Evolutionary conservation across 192 early-diverging fungal genomes (phyloP), one percentile per base, ranked within the genome.

Genomic region (Lunasporangiospora selenospora): DNA sequence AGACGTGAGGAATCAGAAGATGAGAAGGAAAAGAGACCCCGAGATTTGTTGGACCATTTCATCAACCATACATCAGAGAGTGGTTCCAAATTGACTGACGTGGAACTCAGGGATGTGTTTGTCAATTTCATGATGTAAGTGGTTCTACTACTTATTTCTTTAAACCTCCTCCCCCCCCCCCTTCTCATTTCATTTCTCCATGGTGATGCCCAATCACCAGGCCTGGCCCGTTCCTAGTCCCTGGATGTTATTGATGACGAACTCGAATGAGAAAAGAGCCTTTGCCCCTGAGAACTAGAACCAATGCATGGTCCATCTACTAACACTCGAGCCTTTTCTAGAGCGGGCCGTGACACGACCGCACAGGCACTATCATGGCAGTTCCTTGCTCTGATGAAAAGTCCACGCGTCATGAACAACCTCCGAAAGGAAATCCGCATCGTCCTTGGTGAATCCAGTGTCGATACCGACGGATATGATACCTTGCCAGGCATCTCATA

Each of bases 41-140:
- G 30, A 36, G 78, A 81, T 58, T 33, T 85, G 23, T 44, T 83
- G 49, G 53, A 75, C 27, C 59, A 81, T 40, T 83, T 85, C 42
- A 70, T 85, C 38, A 46, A 73, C 13, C 55, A 65, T 44, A 54
- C 49, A 24, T 30, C 59, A 9, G 80, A 82, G 11, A 63, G 78
- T 52, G 83, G 81, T 12, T 26, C 52, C 18, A 47, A 15, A 16
- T 42, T 80, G 16, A 71, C 62, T 7, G 75, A 81, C 54, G 44
- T 57, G 45, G 77, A 82, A 26, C 73, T 85, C 5, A 41, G 62
- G 38, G 84, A 85, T 21, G 60, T 73, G 6, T 73, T 73, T 47
- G 60, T 73, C 9, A 73, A 73, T 49, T 73, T 73, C 41, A 73
- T 73, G 69, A 63, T 73, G 65, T 67, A 41, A 18, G 65, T 52